Percentiles rank a stretch among this genome's conserved stretches.
Conservation (phyloP, 495 filamentous ascomycete genomes). For the Neurospora sp. region DNA sequence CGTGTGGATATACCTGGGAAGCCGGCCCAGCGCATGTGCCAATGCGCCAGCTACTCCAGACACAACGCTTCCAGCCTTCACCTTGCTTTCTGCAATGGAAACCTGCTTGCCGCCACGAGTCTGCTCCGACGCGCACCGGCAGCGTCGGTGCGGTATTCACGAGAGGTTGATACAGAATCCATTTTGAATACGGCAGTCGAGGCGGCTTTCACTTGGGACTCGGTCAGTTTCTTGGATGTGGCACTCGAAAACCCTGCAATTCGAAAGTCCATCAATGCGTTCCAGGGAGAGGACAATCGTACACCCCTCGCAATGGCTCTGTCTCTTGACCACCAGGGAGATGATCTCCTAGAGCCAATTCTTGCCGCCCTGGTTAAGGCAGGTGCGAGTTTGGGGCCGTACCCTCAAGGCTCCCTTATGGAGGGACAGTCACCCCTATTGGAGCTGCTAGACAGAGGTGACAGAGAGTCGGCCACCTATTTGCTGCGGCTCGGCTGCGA, state of each 20-base stretch:
- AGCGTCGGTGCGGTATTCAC: not conserved
- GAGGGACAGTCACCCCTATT: not conserved
- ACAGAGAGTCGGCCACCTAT: not conserved
- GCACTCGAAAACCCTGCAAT: not conserved
- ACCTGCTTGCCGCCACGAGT: not conserved
- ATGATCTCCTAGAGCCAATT: not conserved
- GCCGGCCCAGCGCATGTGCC: not conserved
- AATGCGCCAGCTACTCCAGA: not conserved
- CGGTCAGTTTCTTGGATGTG: not conserved
- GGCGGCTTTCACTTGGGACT: not conserved
- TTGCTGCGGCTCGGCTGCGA: not conserved
- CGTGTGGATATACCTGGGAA: not conserved
- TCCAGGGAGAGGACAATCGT: not conserved
- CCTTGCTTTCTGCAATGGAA: not conserved
- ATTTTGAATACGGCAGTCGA: not conserved
- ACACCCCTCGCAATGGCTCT: not conserved
- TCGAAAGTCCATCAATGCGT: not conserved
- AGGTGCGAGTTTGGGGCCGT: not conserved
- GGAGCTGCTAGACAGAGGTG: not conserved
- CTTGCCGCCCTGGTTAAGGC: not conserved
- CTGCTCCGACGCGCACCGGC: not conserved
- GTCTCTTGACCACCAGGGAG: not conserved
- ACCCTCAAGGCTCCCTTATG: not conserved
- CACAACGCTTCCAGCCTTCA: not conserved
- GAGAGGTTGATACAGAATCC: not conserved